phyloP scores from a whole-genome alignment of 768 basidiomycete species.

The Dioszegia crocea region DNA sequence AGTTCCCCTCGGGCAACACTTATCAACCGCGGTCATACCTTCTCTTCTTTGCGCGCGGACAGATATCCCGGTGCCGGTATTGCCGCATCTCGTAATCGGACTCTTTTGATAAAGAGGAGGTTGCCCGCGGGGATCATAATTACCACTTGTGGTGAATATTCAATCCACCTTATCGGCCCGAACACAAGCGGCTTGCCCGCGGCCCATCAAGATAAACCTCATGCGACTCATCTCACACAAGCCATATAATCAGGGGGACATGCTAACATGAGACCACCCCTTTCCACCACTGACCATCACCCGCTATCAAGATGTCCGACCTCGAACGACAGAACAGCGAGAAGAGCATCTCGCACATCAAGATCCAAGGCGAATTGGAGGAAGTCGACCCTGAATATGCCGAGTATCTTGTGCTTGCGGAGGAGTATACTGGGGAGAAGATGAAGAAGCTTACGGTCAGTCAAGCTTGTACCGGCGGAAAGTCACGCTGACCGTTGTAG shows the following conservation, averaged over 20 bases:
- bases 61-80: too few species aligned
- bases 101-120: too few species aligned
- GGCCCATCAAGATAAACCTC: too few species aligned
- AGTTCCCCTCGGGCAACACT: not conserved
- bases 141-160: too few species aligned
- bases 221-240: too few species aligned
- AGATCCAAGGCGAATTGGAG: not conserved
- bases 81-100: too few species aligned
- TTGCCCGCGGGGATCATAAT: too few species aligned
- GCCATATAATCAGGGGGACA: not conserved
- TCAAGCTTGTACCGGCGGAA: not conserved
- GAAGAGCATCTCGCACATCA: not conserved
- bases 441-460: constrained; percentile 29
- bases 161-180: too few species aligned
- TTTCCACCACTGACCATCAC: not conserved
- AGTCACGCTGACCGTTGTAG: not conserved
- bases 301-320: constrained; percentile 3
- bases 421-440: constrained; percentile 21
- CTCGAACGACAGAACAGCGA: constrained; percentile 9
- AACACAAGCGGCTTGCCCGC: too few species aligned
- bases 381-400: constrained; percentile 21
- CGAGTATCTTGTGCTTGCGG: constrained; percentile 20
- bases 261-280: not conserved
- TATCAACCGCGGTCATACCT: not conserved
- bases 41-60: too few species aligned